Evolutionary conservation across 371 early-diverging fungal genomes (phyloP), one percentile per base, ranked within the genome.

Genomic region (Circinella minor): DNA sequence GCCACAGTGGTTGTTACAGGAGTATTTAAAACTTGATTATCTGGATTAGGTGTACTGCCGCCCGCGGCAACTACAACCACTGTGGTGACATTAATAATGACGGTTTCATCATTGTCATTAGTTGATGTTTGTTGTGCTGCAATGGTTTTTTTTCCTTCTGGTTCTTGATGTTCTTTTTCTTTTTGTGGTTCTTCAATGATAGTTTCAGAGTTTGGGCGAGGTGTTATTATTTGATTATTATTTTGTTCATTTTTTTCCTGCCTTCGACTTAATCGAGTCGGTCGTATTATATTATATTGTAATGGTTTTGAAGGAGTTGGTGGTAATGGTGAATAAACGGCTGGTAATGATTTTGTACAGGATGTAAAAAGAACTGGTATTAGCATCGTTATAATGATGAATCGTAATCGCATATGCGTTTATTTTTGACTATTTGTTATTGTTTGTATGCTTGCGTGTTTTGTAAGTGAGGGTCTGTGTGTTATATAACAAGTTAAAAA

Each of bases 61-160:
- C 54, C 54, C 8, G 54, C 54, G 54, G 54, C 54, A 54, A 54
- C 54, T 6, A 54, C 54, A 15, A 54, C 54, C 15, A 54, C 54
- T 6, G 54, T 54, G 1, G 54, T 54, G n/a, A 54, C 54, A 18
- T 54, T 18, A 18, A 54, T 18, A n/a, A 54, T 54, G n/a, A 54
- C 54, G 1, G 54, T 54, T 54, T 54, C 54, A 18, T 54, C 54
- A 15, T 54, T 54, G 54, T 15, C 20, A n/a, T 15, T 18, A 6
- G 54, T 54, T 54, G 15, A n/a, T 54, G 54, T 54, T 13, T 54
- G 10, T 10, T 13, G n/a, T 15, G 54, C 54, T 15, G 54, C n/a
- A n/a, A 54, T 18, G 54, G 54, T 54, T n/a, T 43, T 6, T 43
- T 43, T 43, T 43, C 1, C 11, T 43, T 11, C 43, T 3, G 9